phyloP scores from a whole-genome alignment of 108 stramenopile species.

The Stephanodiscus triporus region DNA sequence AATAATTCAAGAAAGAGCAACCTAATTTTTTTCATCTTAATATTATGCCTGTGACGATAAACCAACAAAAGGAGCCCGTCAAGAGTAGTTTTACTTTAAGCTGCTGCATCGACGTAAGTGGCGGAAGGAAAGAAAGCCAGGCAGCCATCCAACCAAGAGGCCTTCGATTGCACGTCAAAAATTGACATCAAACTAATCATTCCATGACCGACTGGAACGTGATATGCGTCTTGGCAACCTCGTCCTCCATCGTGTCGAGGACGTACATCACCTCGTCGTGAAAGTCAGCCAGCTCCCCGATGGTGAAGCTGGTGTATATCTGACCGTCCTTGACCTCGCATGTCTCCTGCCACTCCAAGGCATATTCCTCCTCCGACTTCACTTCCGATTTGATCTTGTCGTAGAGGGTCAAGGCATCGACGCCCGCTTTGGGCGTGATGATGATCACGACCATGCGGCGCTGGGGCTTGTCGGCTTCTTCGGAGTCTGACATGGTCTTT shows the following conservation, averaged over 20 bases:
- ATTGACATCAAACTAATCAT: neutral
- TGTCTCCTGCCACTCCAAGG: constrained; percentile 28
- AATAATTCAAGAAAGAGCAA: no score
- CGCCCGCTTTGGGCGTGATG: constrained; percentile 26
- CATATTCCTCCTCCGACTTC: constrained; percentile 24
- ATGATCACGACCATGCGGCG: constrained; percentile 41
- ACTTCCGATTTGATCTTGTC: constrained; percentile 39
- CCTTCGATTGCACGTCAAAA: no score
- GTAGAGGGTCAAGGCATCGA: constrained; percentile 28
- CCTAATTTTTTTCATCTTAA: no score
- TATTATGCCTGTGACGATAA: no score
- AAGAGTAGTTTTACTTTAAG: no score
- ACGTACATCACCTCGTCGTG: constrained; percentile 42
- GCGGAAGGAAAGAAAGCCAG: no score
- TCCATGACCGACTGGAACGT: constrained; percentile 41
- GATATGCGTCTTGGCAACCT: constrained; percentile 29
- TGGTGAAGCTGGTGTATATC: constrained; percentile 31
- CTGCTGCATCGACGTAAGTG: no score
- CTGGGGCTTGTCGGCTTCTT: constrained; percentile 27
- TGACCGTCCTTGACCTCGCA: constrained; percentile 31
- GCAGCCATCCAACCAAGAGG: no score
- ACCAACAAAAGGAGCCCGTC: no score
- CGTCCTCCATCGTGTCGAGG: constrained; percentile 48
- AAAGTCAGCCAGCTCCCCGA: constrained; percentile 28
- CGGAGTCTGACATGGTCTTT: constrained; percentile 25